A percentile compares a stretch with the other conserved stretches of the same genome.
Evolutionary conservation across 2,329 filamentous ascomycete genomes (phyloP).

Genomic region (Tolypocladium tundrense): DNA sequence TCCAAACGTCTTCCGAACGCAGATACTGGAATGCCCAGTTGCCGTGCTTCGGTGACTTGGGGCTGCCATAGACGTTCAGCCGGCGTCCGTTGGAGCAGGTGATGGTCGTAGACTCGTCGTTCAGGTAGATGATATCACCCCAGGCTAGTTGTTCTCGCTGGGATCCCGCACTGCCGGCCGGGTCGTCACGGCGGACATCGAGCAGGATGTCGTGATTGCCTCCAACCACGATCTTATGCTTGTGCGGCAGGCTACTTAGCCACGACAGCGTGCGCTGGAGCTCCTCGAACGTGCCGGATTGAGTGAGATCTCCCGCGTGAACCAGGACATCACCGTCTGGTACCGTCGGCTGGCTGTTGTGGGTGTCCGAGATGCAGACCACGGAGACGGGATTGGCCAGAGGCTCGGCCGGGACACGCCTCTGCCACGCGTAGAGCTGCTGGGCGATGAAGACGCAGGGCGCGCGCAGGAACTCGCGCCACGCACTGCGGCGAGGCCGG

Average conservation of each 20-base stretch:
- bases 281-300: constrained; percentile 30
- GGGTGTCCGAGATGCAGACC: constrained; percentile 36
- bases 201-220: constrained; percentile 33
- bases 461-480: background rate
- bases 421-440: background rate
- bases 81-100: background rate
- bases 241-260: constrained; percentile 26
- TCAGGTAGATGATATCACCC: constrained; percentile 14
- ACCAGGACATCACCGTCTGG: constrained; percentile 35
- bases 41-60: constrained; percentile 19
- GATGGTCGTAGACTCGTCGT: constrained; percentile 5
- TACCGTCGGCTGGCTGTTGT: constrained; percentile 25
- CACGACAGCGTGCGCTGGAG: constrained; percentile 26
- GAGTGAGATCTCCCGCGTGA: constrained; percentile 36
- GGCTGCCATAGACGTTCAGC: constrained; percentile 16
- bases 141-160: constrained; percentile 8
- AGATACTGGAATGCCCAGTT: constrained; percentile 33
- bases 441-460: background rate
- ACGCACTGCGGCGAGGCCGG: background rate
- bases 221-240: constrained; percentile 31
- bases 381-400: constrained; percentile 12
- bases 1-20: constrained; percentile 16
- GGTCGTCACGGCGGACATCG: constrained; percentile 6
- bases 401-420: background rate
- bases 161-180: background rate